phyloP scores from a whole-genome alignment of 257 asterid genomes.

The Datura wrightii region DNA sequence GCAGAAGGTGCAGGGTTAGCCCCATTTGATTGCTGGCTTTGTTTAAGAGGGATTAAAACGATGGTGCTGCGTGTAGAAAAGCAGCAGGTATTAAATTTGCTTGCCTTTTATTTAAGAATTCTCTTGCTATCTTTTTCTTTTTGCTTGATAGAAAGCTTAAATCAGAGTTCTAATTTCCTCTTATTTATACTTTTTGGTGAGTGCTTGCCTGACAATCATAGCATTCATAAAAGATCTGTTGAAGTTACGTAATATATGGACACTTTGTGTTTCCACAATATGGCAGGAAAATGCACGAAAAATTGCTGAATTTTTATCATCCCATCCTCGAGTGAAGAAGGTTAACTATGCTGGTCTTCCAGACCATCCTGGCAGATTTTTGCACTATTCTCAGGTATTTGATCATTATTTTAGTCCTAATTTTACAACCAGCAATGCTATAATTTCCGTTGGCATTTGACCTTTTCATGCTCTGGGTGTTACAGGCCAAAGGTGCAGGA shows the following conservation, averaged over 20 bases:
- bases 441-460: not conserved
- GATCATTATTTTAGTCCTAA: not conserved
- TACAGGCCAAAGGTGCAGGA: conserved; percentile 93
- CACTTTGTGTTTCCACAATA: conserved; percentile 1
- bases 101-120: not conserved
- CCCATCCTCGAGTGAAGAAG: conserved; percentile 72
- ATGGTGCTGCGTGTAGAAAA: conserved; percentile 94
- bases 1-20: conserved; percentile 97
- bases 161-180: not conserved
- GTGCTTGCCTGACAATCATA: not conserved
- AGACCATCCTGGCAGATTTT: conserved; percentile 68
- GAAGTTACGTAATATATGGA: not conserved
- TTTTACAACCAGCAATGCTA: not conserved
- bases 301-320: conserved; percentile 77
- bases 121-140: not conserved
- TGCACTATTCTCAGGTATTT: conserved; percentile 79
- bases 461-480: not conserved
- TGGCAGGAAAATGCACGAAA: conserved; percentile 87
- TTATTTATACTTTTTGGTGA: not conserved
- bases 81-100: conserved; percentile 67
- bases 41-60: conserved; percentile 92
- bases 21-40: conserved; percentile 97
- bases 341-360: conserved; percentile 87
- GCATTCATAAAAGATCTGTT: not conserved
- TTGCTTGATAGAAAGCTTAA: not conserved